A percentile compares a stretch with the other conserved stretches of the same genome.
phyloP scores from a whole-genome alignment of 306 rosid species.

The Corylus americana region DNA sequence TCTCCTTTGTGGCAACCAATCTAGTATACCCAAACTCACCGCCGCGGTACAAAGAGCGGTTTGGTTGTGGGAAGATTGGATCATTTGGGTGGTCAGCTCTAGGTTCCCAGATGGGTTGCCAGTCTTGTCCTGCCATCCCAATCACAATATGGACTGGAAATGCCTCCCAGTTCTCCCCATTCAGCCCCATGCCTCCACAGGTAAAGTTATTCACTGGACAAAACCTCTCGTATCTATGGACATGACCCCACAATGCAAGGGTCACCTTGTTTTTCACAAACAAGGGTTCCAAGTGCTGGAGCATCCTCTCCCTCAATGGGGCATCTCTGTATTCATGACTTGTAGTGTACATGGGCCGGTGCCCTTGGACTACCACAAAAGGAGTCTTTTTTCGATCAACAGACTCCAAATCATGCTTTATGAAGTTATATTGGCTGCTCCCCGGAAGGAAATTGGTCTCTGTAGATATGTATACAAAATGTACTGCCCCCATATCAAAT shows the following conservation, averaged over 20 bases:
- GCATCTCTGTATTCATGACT: conserved; percentile 73
- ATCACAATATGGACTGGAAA: conserved; percentile 78
- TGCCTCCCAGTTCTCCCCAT: conserved; percentile 38
- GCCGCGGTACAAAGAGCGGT: conserved; percentile 69
- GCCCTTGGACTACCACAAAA: conserved; percentile 83
- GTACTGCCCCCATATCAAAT: conserved; percentile 75
- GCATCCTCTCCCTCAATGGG: conserved; percentile 59
- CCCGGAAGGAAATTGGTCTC: conserved; percentile 90
- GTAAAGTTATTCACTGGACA: conserved; percentile 76
- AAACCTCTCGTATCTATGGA: conserved; percentile 88
- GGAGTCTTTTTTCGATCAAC: conserved; percentile 72
- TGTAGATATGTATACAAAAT: conserved; percentile 76
- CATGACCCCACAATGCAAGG: conserved; percentile 94
- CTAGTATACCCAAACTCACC: conserved; percentile 91
- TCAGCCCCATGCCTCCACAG: conserved; percentile 49
- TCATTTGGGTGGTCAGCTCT: conserved; percentile 44
- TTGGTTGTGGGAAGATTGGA: conserved; percentile 84
- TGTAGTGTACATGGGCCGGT: conserved; percentile 90
- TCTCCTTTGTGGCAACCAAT: conserved; percentile 57
- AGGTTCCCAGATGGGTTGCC: conserved; percentile 68
- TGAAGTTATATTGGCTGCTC: conserved; percentile 65
- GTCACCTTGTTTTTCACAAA: conserved; percentile 76
- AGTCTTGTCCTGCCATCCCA: conserved; percentile 69
- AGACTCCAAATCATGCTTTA: conserved; percentile 75
- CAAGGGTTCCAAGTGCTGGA: conserved; percentile 79